Base-by-base conservation (phyloP, 495 filamentous ascomycete species). In the Letharia columbiana region DNA sequence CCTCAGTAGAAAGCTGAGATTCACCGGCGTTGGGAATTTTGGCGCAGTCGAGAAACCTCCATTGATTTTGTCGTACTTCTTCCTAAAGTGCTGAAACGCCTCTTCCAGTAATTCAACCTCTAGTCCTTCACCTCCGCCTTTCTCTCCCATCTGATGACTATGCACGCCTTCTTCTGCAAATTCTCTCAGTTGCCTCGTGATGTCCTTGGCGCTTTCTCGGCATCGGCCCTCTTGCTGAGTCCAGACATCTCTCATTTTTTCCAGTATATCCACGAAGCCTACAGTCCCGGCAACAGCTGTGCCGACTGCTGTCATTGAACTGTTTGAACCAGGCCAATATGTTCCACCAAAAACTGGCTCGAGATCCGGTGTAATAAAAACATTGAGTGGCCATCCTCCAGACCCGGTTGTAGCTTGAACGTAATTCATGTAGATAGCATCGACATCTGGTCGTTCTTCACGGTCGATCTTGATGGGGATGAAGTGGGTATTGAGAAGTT, bases 381-480 rank as follows among this genome's bases (percentile, higher is more conserved):
- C 90, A 74, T 97, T 98, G 57, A 98, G 80, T 15, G 94, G 94
- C 95, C 95, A 98, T 37, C 94, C 94, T 4, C 92, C 95, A 3
- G 88, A 91, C 28, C 91, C 91, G 45, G 88, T 96, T 20, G 93
- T 92, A 8, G 92, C 93, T 78, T 96, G 91, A 41, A 95, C 90
- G 77, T 95, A 98, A 77, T 96, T 96, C 89, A 97, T 96, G 74
- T 98, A 98, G 65, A 98, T 92, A 62, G 91, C 88, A 73, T 98
- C 94, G 70, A 98, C 85, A 74, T 98, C 92, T 3, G 95, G 94
- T 44, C 93, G 88, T 75, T 97, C 93, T 75, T 98, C 94, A 40
- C 92, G 86, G 74, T 98, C 94, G 69, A 98, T 83, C 69, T 96
- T 89, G 75, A 98, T 87, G 11, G 94, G 94, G 33, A 98, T 87